Evolutionary conservation across 179 eudicot species (phyloP), one percentile per base, ranked within the genome.

Genomic region (Pouteria campechiana): DNA sequence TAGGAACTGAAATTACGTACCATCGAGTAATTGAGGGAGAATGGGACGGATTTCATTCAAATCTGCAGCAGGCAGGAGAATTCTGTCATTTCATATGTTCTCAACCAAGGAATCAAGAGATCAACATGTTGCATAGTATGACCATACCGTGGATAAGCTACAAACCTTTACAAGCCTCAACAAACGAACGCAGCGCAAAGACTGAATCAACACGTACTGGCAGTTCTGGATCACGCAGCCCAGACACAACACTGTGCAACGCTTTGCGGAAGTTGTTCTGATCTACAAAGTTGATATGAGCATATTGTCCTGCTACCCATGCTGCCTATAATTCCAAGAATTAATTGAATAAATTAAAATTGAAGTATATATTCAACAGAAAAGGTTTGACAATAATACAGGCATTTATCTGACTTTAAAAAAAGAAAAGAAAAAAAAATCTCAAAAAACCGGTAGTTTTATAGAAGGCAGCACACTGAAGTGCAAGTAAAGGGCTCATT

Each of bases 301-400:
- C 99, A 80, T 92, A 92, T 48, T 92, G 92, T 55, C 99, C 99
- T 17, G 99, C 94, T 79, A 92, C 99, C 99, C 99, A 92, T 4
- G 99, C 94, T 5, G 94, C 99, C 99, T 92, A 68, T 50, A 29
- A 48, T 55, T 46, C 47, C 39, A 52, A 18, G 37, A 17, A 29
- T 39, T 32, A 31, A n/a, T 17, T 19, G 6, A 30, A 15, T 23
- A 25, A n/a, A n/a, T n/a, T n/a, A n/a, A n/a, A n/a, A n/a, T n/a
- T n/a, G n/a, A n/a, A n/a, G n/a, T n/a, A n/a, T n/a, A n/a, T n/a
- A n/a, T n/a, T n/a, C n/a, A n/a, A n/a, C n/a, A n/a, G n/a, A n/a
- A n/a, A n/a, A n/a, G n/a, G n/a, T n/a, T n/a, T n/a, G n/a, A n/a
- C n/a, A n/a, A n/a, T n/a, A n/a, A n/a, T n/a, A n/a, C n/a, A n/a